phyloP scores from a whole-genome alignment of 192 early-diverging fungal species.

The Dissophora ornata region DNA sequence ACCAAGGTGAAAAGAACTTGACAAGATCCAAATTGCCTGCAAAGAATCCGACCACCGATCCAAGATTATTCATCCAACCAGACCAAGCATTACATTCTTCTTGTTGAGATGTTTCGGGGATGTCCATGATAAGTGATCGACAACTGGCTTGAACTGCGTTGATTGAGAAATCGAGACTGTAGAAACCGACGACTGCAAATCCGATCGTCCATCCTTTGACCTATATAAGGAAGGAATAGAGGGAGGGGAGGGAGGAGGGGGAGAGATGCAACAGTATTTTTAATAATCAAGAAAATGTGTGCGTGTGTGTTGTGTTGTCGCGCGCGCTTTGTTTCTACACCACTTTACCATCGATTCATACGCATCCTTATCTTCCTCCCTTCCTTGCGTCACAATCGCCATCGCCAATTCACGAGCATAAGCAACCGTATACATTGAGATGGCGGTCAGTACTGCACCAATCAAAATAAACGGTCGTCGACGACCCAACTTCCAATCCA shows the following conservation, averaged over 20 bases:
- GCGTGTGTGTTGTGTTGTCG: too few relatives aligned
- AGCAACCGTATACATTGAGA: conserved; percentile 77
- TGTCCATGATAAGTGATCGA: conserved; percentile 89
- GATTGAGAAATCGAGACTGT: conserved; percentile 92
- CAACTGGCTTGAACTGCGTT: conserved; percentile 88
- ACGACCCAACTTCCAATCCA: conserved; percentile 77
- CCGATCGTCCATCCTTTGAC: conserved; percentile 64
- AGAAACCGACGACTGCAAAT: conserved; percentile 86
- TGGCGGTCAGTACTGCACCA: conserved; percentile 69
- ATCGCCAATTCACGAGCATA: conserved; percentile 76
- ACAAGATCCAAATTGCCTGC: conserved; percentile 86
- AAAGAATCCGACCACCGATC: conserved; percentile 88
- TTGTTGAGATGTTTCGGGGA: conserved; percentile 82
- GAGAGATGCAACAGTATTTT: too few relatives aligned
- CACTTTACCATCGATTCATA: too few relatives aligned
- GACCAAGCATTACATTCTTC: conserved; percentile 87
- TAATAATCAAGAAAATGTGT: too few relatives aligned
- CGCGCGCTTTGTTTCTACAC: too few relatives aligned
- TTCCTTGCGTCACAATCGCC: conserved; percentile 3
- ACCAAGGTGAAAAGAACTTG: conserved; percentile 64
- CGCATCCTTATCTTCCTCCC: too few relatives aligned
- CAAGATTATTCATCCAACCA: conserved; percentile 84
- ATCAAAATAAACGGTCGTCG: conserved; percentile 87
- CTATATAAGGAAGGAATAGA: conserved; percentile 1
- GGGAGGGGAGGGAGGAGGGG: neutral